Base-by-base conservation (phyloP, 352 stramenopile genomes). In the Hyaloperonospora brassicae region DNA sequence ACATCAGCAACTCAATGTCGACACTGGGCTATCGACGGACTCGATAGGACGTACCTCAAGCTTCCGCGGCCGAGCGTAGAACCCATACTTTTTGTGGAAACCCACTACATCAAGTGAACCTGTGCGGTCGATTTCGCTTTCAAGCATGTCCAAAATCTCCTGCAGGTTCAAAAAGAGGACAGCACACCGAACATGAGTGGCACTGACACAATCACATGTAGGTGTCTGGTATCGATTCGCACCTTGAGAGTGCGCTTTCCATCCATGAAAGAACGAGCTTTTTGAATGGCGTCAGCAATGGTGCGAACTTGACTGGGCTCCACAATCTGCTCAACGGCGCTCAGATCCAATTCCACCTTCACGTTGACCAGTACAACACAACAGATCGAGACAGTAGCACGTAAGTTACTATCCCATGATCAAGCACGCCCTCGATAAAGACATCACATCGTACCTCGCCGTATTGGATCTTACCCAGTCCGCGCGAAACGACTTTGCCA, bases 241-340 rank as follows among this genome's bases (percentile, higher is more conserved):
- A 87, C 73, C 41, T 59, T 61, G 7, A 88, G 57, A 4, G 70
- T 82, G 17, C 72, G 59, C 39, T 79, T 83, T 39, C 72, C 77
- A 27, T 89, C 70, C 76, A 89, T 89, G 24, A 71, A 76, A 7
- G 50, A 70, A 0, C 71, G 64, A 21, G 63, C 46, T 39, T 82
- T 80, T 27, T 81, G 47, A 42, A 94, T 76, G 24, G 66, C 69
- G 40, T 93, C 79, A 0, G 80, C 78, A 49, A 95, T 94, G 1
- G 83, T 73, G 4, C 82, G 80, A 21, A 92, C 79, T 79, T 97
- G 88, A 35, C 84, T 91, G 1, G 75, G 56, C 55, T 97, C 89
- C 2, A 96, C 87, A 30, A 97, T 80, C 61, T 97, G 89, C 42
- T 95, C 86, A 1, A 97, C 72, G 0, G 71, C 85, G 6, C 64